A percentile compares a stretch with the other conserved stretches of the same genome.
Evolutionary conservation across 2,329 filamentous ascomycete species (phyloP).

Genomic region (Orbilia oligospora): DNA sequence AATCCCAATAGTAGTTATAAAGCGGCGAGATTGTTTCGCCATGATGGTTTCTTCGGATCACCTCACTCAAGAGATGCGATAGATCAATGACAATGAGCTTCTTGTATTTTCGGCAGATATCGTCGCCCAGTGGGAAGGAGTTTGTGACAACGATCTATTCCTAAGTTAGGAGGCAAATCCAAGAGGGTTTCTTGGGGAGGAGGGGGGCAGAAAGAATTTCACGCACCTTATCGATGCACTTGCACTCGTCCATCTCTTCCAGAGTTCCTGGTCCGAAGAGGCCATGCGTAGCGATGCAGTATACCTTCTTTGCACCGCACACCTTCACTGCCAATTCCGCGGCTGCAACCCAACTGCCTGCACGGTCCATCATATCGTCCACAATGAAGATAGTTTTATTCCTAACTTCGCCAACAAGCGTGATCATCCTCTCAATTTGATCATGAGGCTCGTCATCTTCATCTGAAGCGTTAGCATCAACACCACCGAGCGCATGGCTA

Average conservation of each 20-base stretch:
- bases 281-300: conserved; percentile 97
- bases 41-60: conserved; percentile 95
- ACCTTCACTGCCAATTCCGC: conserved; percentile 96
- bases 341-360: conserved; percentile 95
- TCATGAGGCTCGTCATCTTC: conserved; percentile 93
- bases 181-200: no score
- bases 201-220: neutral
- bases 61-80: conserved; percentile 88
- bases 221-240: conserved; percentile 81
- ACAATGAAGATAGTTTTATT: conserved; percentile 92
- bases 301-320: conserved; percentile 91
- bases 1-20: conserved; percentile 57
- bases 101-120: conserved; percentile 77
- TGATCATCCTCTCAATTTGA: conserved; percentile 92
- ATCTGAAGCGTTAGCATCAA: conserved; percentile 86
- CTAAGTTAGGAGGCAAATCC: neutral
- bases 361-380: conserved; percentile 99
- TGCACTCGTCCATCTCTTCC: conserved; percentile 89
- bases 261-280: conserved; percentile 92
- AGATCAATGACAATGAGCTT: conserved; percentile 93
- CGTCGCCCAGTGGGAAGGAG: conserved; percentile 89
- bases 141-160: conserved; percentile 88
- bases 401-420: conserved; percentile 93
- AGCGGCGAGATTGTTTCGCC: conserved; percentile 74
- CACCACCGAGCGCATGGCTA: conserved; percentile 81